These are phyloP conservation scores for Capsella bursapastoris DNA, from an alignment of 345 rosid genomes.

Conservation along the genomic window DNA sequence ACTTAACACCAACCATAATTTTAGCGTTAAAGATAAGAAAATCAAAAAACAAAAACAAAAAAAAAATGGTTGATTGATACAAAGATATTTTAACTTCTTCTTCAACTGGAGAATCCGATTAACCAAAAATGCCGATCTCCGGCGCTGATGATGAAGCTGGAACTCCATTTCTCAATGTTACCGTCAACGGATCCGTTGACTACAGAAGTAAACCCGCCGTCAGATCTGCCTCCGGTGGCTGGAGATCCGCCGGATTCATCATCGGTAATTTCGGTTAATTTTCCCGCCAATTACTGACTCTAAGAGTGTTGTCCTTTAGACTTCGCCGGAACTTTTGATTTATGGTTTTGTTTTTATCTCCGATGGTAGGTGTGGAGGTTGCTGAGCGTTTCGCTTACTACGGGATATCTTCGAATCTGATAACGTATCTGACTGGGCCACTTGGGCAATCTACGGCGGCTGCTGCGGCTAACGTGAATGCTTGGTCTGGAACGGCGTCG, in stretches of 20 bases:
- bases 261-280: slow-evolving; percentile 38
- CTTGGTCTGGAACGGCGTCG: slow-evolving; percentile 55
- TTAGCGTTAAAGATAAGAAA: too few species aligned
- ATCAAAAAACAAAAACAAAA: too few species aligned
- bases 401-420: slow-evolving; percentile 56
- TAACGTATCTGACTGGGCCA: slow-evolving; percentile 55
- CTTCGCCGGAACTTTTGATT: not conserved
- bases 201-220: slow-evolving; percentile 44
- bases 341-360: not conserved
- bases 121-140: slow-evolving; percentile 33
- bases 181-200: slow-evolving; percentile 47
- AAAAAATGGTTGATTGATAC: too few species aligned
- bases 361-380: slow-evolving; percentile 52
- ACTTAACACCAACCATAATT: too few species aligned
- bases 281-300: slow-evolving; percentile 12
- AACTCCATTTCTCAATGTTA: slow-evolving; percentile 37
- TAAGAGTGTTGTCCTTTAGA: not conserved
- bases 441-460: slow-evolving; percentile 54
- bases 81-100: too few species aligned
- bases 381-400: slow-evolving; percentile 59
- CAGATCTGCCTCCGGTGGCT: slow-evolving; percentile 50
- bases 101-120: too few species aligned
- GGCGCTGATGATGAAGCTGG: slow-evolving; percentile 31
- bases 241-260: slow-evolving; percentile 61
- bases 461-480: slow-evolving; percentile 58